These are phyloP conservation scores for Saccharum spontaneum DNA, from an alignment of 176 grass and related monocot species.

Conservation along the genomic window DNA sequence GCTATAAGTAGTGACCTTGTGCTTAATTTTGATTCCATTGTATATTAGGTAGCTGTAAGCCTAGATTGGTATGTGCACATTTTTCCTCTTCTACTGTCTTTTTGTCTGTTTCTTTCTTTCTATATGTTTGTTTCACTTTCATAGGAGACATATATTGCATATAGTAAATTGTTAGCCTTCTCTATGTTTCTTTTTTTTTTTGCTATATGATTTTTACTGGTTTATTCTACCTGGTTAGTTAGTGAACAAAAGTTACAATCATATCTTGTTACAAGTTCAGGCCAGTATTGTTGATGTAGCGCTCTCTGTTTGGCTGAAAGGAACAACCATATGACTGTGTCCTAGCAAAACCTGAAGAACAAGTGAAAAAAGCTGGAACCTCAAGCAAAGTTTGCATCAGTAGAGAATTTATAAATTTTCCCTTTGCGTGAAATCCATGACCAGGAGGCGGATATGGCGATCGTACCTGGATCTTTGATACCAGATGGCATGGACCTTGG, in stretches of 20 bases:
- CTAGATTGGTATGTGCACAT: not conserved
- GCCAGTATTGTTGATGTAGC: not conserved
- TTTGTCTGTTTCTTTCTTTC: not conserved
- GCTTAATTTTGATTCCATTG: not conserved
- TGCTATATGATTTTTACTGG: not conserved
- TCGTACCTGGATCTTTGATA: too few species aligned
- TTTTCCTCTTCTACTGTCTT: not conserved
- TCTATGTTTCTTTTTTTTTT: not conserved
- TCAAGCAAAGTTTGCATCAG: not conserved
- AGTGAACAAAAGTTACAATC: not conserved
- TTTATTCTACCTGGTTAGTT: not conserved
- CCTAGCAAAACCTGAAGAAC: not conserved
- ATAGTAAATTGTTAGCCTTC: not conserved
- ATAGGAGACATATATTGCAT: not conserved
- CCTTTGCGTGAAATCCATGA: not conserved
- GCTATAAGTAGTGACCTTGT: not conserved
- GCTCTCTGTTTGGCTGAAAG: not conserved
- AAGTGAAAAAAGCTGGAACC: not conserved
- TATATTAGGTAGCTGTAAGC: not conserved
- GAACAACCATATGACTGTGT: not conserved
- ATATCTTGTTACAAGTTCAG: not conserved
- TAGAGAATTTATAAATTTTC: not conserved
- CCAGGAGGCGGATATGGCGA: too few species aligned
- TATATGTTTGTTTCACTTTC: not conserved
- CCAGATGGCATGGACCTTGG: too few species aligned